Evolutionary conservation across 305 asterid species (phyloP).

Genomic region (Solanum hybrid): DNA sequence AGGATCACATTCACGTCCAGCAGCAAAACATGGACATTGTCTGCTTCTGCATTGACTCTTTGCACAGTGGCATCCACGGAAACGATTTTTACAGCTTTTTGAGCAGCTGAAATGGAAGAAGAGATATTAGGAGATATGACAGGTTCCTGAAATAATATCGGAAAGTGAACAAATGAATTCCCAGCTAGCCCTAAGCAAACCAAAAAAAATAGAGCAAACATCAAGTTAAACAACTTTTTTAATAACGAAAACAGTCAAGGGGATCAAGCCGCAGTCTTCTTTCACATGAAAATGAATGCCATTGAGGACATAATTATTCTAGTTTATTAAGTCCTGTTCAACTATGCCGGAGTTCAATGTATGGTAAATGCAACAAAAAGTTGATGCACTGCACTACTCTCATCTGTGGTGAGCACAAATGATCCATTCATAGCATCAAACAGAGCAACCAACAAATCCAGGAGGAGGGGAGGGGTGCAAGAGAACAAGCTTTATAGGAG

Average conservation of each 20-base stretch:
- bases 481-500: not conserved
- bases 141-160: not conserved
- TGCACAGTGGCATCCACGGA: slow-evolving; percentile 99
- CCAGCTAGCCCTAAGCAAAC: not conserved
- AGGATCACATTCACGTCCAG: slow-evolving; percentile 99
- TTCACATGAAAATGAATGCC: not conserved
- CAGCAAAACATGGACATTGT: slow-evolving; percentile 99
- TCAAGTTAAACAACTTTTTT: not conserved
- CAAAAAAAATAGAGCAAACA: not conserved
- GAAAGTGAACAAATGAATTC: not conserved
- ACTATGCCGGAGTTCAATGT: not conserved
- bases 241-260: not conserved
- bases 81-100: slow-evolving; percentile 89
- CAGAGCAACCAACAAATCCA: not conserved
- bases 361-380: not conserved
- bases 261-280: not conserved
- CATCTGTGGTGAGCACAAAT: not conserved
- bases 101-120: slow-evolving; percentile 59
- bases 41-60: slow-evolving; percentile 99
- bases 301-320: not conserved
- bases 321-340: not conserved
- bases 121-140: not conserved
- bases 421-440: not conserved
- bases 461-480: not conserved
- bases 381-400: not conserved